Evolutionary conservation across 2,329 filamentous ascomycete genomes (phyloP).

Genomic region (Cladosporium colombiae): DNA sequence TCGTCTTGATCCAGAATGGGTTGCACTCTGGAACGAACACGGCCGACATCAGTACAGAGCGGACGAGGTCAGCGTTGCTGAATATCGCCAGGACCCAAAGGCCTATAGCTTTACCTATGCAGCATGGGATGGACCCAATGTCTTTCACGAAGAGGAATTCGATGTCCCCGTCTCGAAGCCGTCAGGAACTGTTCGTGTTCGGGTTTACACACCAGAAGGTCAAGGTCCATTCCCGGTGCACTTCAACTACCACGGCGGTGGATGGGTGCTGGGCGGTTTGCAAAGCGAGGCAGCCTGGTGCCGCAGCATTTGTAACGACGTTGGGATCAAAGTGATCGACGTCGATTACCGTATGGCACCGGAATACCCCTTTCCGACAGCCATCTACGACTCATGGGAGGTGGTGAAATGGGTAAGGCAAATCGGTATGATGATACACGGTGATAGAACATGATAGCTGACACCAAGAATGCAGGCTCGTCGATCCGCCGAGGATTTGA

Average conservation of each 20-base stretch:
- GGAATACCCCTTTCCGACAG: conserved; percentile 49
- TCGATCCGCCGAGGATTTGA: not conserved
- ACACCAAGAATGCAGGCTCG: not conserved
- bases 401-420: conserved; percentile 39
- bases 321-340: conserved; percentile 45
- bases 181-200: not conserved
- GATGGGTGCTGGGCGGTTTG: conserved; percentile 42
- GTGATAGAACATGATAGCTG: not conserved
- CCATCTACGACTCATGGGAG: conserved; percentile 49
- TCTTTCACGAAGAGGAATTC: not conserved
- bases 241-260: conserved; percentile 41
- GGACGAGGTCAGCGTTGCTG: not conserved
- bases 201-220: not conserved
- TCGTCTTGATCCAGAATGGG: not conserved
- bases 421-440: not conserved
- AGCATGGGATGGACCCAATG: not conserved
- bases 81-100: not conserved
- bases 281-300: conserved; percentile 43
- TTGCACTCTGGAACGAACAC: not conserved
- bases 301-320: conserved; percentile 37
- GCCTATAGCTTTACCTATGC: not conserved
- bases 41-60: not conserved
- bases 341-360: conserved; percentile 53
- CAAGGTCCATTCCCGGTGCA: not conserved
- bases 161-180: not conserved